These are phyloP conservation scores for Collariella sp. DNA, from an alignment of 495 filamentous ascomycete species.

Conservation along the genomic window DNA sequence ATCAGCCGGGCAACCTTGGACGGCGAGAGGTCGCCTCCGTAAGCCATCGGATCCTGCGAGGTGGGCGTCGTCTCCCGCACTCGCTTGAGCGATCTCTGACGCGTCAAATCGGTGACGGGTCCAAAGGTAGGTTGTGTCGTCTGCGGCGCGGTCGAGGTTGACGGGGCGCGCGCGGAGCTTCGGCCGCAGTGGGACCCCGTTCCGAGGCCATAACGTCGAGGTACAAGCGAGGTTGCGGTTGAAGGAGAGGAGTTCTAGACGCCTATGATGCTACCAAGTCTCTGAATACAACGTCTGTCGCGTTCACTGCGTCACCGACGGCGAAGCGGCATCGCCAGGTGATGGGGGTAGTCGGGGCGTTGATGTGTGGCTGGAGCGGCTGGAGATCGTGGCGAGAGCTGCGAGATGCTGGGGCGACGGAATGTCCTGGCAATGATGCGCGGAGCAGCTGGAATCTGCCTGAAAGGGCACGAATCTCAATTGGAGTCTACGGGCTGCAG, in stretches of 20 bases:
- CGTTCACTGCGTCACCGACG: slow-evolving; percentile 25
- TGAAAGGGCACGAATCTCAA: not conserved
- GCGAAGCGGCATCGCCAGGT: slow-evolving; percentile 33
- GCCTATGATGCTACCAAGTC: slow-evolving; percentile 20
- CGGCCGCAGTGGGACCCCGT: slow-evolving; percentile 37
- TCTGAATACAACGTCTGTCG: slow-evolving; percentile 5
- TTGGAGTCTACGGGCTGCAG: not conserved
- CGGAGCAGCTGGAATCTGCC: not conserved
- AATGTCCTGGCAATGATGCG: not conserved
- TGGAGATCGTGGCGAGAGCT: slow-evolving; percentile 47
- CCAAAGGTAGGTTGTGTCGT: slow-evolving; percentile 13
- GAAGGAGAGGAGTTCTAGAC: not conserved
- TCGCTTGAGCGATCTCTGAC: slow-evolving; percentile 41
- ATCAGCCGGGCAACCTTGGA: slow-evolving; percentile 45
- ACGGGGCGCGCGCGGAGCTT: slow-evolving; percentile 33
- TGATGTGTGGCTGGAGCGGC: slow-evolving; percentile 43
- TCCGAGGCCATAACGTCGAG: slow-evolving; percentile 35
- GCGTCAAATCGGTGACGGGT: slow-evolving; percentile 27
- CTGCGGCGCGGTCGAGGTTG: slow-evolving; percentile 26
- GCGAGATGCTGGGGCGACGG: not conserved
- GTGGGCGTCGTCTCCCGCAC: slow-evolving; percentile 39
- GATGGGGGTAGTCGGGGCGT: slow-evolving; percentile 24
- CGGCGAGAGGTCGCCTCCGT: slow-evolving; percentile 37
- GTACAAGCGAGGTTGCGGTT: not conserved
- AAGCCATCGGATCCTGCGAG: slow-evolving; percentile 30